Conservation (phyloP, 805 yeast species). For the Candida montana region DNA sequence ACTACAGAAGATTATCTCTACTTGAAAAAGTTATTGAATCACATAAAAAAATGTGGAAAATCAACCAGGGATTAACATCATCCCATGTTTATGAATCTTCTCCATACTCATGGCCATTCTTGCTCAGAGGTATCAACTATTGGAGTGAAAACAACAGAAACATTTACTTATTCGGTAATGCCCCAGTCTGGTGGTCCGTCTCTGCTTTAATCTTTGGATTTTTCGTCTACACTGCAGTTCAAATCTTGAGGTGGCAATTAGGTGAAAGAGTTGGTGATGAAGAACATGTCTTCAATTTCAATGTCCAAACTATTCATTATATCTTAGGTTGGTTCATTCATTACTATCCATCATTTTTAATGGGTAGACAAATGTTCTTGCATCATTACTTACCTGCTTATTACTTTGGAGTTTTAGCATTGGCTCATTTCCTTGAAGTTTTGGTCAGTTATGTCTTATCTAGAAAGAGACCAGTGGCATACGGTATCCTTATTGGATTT, state of each 20-base stretch:
- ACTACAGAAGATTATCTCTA: slow-evolving; percentile 50
- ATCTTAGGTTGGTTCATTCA: slow-evolving; percentile 69
- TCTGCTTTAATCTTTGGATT: slow-evolving; percentile 49
- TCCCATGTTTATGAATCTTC: slow-evolving; percentile 68
- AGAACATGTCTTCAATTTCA: slow-evolving; percentile 57
- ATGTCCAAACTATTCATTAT: slow-evolving; percentile 56
- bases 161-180: slow-evolving; percentile 72
- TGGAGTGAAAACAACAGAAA: slow-evolving; percentile 61
- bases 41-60: slow-evolving; percentile 72
- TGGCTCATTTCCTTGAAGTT: slow-evolving; percentile 63
- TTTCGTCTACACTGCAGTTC: slow-evolving; percentile 37
- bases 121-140: slow-evolving; percentile 75
- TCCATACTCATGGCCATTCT: slow-evolving; percentile 72
- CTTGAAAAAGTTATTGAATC: slow-evolving; percentile 58
- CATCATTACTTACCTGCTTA: slow-evolving; percentile 93
- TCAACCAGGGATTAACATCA: slow-evolving; percentile 62
- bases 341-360: slow-evolving; percentile 69
- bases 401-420: slow-evolving; percentile 76
- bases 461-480: slow-evolving; percentile 39
- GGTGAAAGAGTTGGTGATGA: slow-evolving; percentile 46
- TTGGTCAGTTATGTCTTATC: slow-evolving; percentile 38
- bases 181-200: slow-evolving; percentile 73
- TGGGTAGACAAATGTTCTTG: slow-evolving; percentile 90
- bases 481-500: slow-evolving; percentile 42
- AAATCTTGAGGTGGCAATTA: slow-evolving; percentile 59